Evolutionary conservation across 305 asterid genomes (phyloP), one percentile per base, ranked within the genome.

Genomic region (Ajuga reptans): DNA sequence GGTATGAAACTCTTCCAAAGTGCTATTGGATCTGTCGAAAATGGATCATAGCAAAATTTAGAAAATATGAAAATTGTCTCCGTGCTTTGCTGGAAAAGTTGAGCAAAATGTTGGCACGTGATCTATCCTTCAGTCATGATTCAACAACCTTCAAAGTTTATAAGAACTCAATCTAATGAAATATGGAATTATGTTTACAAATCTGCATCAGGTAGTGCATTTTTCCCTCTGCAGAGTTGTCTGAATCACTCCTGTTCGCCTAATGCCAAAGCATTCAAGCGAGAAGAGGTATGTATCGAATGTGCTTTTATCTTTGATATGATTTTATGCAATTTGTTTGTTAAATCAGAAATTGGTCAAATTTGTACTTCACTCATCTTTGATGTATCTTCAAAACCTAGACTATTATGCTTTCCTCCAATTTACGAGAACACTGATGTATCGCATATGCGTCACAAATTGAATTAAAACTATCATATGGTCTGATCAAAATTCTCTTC

Each of bases 181-280:
- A 46, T 53, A 45, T 14, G 17, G 18, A 66, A 50, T 24, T 45
- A 21, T 39, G 15, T 57, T 33, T 16, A 6, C 52, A 43, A 66
- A 68, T 81, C 74, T 80, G 75, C 77, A 34, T 73, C 81, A 92
- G 98, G 99, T 55, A 84, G 92, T 45, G 96, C 96, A 8, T 90
- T 93, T 83, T 89, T 80, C 79, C 97, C 97, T 51, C 49, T 93
- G 70, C 99, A 89, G 81, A 89, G 99, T 56, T 93, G 97, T 75
- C 87, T 90, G 86, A 93, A 93, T 72, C 99, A 93, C 82, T 90
- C 96, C 0, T 93, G 99, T 77, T 55, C 68, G 78, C 99, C 97
- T 46, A 90, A 91, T 76, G 95, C 95, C 37, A 93, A 78, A 83
- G 96, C 99, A 27, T 93, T 87, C 51, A 93, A 93, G 77, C 75